phyloP scores from a whole-genome alignment of 805 yeast species.

The Dipodascus geniculatus region DNA sequence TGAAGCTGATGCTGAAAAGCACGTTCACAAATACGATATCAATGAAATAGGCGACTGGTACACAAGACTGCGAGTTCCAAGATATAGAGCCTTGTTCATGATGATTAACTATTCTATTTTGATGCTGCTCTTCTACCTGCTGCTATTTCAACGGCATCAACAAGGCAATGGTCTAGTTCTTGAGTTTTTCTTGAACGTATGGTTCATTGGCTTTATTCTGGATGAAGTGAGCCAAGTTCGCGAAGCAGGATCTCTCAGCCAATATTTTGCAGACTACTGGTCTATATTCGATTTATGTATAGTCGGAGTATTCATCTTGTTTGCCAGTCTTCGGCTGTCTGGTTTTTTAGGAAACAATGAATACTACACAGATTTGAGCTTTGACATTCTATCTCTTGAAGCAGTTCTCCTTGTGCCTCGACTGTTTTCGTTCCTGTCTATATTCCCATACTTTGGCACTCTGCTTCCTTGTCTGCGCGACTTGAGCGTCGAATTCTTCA shows the following conservation, averaged over 20 bases:
- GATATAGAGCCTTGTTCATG: slow-evolving; percentile 21
- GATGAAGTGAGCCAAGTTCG: slow-evolving; percentile 61
- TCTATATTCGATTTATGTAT: slow-evolving; percentile 20
- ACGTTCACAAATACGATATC: slow-evolving; percentile 15
- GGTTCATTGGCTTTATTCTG: slow-evolving; percentile 86
- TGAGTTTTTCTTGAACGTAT: slow-evolving; percentile 47
- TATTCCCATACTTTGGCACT: slow-evolving; percentile 26
- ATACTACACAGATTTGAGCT: slow-evolving; percentile 15
- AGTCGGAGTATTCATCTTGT: slow-evolving; percentile 13
- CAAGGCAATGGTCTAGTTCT: slow-evolving; percentile 9
- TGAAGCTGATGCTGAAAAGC: slow-evolving; percentile 16
- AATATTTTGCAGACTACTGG: slow-evolving; percentile 22
- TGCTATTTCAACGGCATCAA: slow-evolving; percentile 13
- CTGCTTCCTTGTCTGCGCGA: slow-evolving; percentile 24
- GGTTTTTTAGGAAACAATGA: slow-evolving; percentile 11
- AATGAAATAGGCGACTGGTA: slow-evolving; percentile 13
- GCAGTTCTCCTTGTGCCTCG: slow-evolving; percentile 23
- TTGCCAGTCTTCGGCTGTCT: slow-evolving; percentile 13
- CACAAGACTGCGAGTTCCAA: slow-evolving; percentile 24
- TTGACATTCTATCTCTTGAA: slow-evolving; percentile 22
- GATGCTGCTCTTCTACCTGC: slow-evolving; percentile 19
- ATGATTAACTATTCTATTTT: slow-evolving; percentile 20
- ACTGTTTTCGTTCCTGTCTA: slow-evolving; percentile 20
- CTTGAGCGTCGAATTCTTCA: slow-evolving; percentile 22
- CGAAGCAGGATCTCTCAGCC: slow-evolving; percentile 20